A percentile compares a stretch with the other conserved stretches of the same genome.
Evolutionary conservation across 345 rosid genomes (phyloP).

Genomic region (Dipteronia sinensis): DNA sequence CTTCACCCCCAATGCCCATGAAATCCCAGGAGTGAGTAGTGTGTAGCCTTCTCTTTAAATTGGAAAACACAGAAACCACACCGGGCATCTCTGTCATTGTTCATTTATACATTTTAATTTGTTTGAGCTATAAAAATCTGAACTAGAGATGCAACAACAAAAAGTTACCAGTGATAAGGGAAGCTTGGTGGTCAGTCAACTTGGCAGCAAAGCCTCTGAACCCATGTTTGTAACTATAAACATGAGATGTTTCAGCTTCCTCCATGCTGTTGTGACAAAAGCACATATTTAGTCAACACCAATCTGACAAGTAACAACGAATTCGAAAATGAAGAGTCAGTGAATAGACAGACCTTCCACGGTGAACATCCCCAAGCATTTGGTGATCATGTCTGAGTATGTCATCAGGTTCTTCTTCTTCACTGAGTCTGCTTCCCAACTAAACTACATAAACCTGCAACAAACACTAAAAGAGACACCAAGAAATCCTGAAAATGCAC

Average conservation of each 20-base stretch:
- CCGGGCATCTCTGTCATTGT: constrained; percentile 47
- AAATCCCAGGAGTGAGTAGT: constrained; percentile 69
- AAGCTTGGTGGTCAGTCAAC: constrained; percentile 45
- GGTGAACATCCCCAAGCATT: constrained; percentile 45
- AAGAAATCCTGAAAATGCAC: constrained; percentile 9
- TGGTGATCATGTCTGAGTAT: constrained; percentile 33
- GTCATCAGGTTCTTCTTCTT: constrained; percentile 30
- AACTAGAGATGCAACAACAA: background rate
- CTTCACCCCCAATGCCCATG: constrained; percentile 52
- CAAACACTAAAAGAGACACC: background rate
- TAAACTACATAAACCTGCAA: constrained; percentile 51
- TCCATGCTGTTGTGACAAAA: constrained; percentile 38
- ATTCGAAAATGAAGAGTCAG: background rate
- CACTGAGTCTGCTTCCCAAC: constrained; percentile 39
- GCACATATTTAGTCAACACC: background rate
- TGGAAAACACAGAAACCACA: constrained; percentile 57
- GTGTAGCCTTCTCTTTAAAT: constrained; percentile 48
- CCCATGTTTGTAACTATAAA: constrained; percentile 49
- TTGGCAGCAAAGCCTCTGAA: constrained; percentile 57
- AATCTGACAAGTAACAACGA: background rate
- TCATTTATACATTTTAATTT: background rate
- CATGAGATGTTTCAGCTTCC: constrained; percentile 43
- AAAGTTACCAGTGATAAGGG: constrained; percentile 40
- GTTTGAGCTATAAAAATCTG: no score
- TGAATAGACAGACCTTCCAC: constrained; percentile 43